Evolutionary conservation across 2,329 filamentous ascomycete species (phyloP).

Genomic region (Sporothrix globosa): DNA sequence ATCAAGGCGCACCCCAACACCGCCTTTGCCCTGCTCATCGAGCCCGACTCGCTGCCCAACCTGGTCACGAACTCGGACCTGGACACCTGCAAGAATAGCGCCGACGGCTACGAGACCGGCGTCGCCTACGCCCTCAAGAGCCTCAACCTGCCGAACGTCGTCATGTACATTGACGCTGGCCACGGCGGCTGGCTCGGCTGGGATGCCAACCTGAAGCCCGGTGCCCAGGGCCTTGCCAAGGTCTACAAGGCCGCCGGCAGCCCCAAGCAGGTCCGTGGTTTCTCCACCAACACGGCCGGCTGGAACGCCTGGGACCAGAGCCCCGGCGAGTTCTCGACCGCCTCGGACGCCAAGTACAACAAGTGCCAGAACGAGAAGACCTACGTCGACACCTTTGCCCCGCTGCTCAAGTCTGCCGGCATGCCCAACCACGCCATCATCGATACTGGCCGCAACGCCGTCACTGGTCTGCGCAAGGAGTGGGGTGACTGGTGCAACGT

Average conservation of each 20-base stretch:
- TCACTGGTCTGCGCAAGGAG: conserved; percentile 48
- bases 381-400: conserved; percentile 49
- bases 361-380: conserved; percentile 49
- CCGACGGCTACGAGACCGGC: conserved; percentile 58
- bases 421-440: conserved; percentile 51
- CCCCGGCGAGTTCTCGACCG: conserved; percentile 48
- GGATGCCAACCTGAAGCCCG: conserved; percentile 57
- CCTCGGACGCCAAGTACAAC: conserved; percentile 49
- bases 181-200: conserved; percentile 68
- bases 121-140: conserved; percentile 59
- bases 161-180: conserved; percentile 66
- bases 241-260: conserved; percentile 46
- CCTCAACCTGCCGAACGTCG: conserved; percentile 63
- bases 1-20: conserved; percentile 60
- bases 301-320: conserved; percentile 48
- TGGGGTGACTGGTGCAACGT: conserved; percentile 59
- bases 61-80: conserved; percentile 63
- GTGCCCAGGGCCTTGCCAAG: conserved; percentile 47
- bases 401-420: conserved; percentile 45
- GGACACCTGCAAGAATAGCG: conserved; percentile 57
- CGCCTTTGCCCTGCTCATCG: conserved; percentile 50
- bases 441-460: conserved; percentile 49
- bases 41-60: conserved; percentile 66
- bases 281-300: conserved; percentile 48
- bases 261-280: conserved; percentile 47